These are phyloP conservation scores for Corylus heterophylla DNA, from an alignment of 306 rosid genomes.

Conservation along the genomic window DNA sequence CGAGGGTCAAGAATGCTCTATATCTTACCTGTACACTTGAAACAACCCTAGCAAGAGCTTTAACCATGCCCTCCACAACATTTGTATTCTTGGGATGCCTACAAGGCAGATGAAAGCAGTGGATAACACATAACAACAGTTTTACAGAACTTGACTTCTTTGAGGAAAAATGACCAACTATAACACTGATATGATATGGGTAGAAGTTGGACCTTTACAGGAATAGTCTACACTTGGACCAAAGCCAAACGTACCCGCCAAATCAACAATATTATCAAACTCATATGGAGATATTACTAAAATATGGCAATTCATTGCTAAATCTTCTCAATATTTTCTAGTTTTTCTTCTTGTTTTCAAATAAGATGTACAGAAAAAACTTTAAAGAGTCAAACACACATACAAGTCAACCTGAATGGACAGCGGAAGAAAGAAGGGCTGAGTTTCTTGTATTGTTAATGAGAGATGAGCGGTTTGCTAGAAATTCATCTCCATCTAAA, in stretches of 20 bases:
- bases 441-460: too few relatives aligned
- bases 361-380: not conserved
- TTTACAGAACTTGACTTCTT: not conserved
- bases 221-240: not conserved
- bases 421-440: not conserved
- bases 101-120: conserved; percentile 21
- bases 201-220: not conserved
- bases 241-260: not conserved
- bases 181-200: not conserved
- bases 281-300: not conserved
- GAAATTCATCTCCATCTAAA: not conserved
- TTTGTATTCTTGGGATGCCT: conserved; percentile 96
- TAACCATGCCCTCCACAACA: conserved; percentile 94
- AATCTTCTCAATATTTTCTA: not conserved
- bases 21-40: conserved; percentile 77
- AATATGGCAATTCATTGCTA: not conserved
- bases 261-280: not conserved
- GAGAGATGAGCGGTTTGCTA: too few relatives aligned
- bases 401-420: conserved; percentile 5
- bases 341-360: not conserved
- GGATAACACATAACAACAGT: conserved; percentile 6
- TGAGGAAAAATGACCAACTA: not conserved
- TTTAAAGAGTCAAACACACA: not conserved
- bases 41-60: conserved; percentile 94
- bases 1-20: not conserved